A percentile compares a stretch with the other conserved stretches of the same genome.
These are phyloP conservation scores for Phaeosphaeriaceae sp. DNA, from an alignment of 2,329 filamentous ascomycete genomes.

Conservation along the genomic window DNA sequence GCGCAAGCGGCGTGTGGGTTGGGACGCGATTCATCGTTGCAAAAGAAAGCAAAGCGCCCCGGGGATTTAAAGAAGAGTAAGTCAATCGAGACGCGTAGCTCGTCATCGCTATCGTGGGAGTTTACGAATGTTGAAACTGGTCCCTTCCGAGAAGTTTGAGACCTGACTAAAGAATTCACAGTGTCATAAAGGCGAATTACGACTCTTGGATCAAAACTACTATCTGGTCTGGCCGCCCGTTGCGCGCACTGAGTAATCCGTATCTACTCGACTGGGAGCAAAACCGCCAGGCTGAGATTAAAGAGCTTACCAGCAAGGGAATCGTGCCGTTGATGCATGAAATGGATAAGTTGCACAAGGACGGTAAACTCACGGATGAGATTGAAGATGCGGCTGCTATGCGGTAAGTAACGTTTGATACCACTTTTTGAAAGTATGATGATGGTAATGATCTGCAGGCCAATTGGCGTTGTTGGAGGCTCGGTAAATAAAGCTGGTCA, in stretches of 20 bases:
- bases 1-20: constrained; percentile 37
- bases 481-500: constrained; percentile 31
- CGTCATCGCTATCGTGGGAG: too few relatives aligned
- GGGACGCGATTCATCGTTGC: constrained; percentile 34
- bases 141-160: too few relatives aligned
- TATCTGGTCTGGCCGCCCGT: constrained; percentile 32
- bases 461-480: constrained; percentile 35
- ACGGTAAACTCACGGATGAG: constrained; percentile 37
- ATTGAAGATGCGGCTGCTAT: constrained; percentile 34
- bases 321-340: constrained; percentile 31
- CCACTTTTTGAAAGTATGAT: background rate
- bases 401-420: constrained; percentile 16
- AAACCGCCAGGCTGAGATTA: constrained; percentile 34
- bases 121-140: too few relatives aligned
- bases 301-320: constrained; percentile 26
- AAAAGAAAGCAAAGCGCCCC: constrained; percentile 26
- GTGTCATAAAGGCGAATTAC: constrained; percentile 27
- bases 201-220: constrained; percentile 29
- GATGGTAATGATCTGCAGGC: constrained; percentile 12
- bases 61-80: constrained; percentile 25
- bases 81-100: background rate
- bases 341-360: constrained; percentile 31
- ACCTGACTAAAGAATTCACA: background rate
- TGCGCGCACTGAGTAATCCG: constrained; percentile 29
- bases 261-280: constrained; percentile 36